Conservation (phyloP, 495 filamentous ascomycete species). For the Neurospora africana region DNA sequence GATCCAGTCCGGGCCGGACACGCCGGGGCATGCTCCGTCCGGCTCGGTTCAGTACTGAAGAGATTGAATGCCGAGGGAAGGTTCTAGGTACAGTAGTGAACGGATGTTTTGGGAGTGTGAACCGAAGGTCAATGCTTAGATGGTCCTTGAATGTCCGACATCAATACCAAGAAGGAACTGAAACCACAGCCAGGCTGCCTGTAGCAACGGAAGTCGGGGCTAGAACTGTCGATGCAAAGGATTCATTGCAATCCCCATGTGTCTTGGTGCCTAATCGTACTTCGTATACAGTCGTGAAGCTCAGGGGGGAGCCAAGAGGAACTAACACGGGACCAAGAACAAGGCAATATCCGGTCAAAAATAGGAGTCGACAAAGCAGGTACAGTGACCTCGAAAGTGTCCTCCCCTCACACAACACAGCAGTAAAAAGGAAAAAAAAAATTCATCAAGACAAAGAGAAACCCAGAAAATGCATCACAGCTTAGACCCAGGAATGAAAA, state of each 20-base stretch:
- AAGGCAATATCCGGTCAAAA: not conserved
- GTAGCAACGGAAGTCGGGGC: not conserved
- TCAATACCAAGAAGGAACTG: not conserved
- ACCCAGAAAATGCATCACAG: not conserved
- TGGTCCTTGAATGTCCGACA: not conserved
- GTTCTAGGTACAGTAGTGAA: not conserved
- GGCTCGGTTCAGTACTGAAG: not conserved
- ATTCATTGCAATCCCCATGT: not conserved
- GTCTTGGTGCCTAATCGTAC: not conserved
- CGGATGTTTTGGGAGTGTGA: not conserved
- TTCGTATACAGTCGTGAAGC: not conserved
- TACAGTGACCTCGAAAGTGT: not conserved
- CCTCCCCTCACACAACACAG: not conserved
- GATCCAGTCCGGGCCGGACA: not conserved
- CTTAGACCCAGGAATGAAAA: not conserved
- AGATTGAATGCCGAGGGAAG: not conserved
- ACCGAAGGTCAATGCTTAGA: not conserved
- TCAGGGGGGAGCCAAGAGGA: too few relatives aligned
- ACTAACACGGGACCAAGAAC: not conserved
- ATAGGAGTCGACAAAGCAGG: not conserved
- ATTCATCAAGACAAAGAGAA: not conserved
- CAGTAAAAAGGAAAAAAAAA: not conserved
- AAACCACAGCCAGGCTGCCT: not conserved
- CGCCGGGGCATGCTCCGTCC: not conserved
- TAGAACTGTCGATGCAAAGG: not conserved